A percentile compares a stretch with the other conserved stretches of the same genome.
Conservation (phyloP, 1,284 basidiomycete genomes). For the Athelia sp. region DNA sequence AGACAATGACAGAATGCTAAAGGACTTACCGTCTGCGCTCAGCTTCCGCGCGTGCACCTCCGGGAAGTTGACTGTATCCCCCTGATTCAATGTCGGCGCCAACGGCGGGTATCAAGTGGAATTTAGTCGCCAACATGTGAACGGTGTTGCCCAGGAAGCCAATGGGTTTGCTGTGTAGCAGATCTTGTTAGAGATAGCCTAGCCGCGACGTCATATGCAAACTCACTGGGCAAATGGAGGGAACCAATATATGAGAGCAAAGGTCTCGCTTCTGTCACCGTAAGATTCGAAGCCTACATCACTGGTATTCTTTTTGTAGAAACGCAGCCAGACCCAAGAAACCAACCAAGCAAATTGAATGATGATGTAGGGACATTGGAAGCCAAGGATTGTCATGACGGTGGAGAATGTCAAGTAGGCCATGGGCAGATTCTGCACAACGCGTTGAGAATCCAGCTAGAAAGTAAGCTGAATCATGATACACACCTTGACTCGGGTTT, state of each 20-base stretch:
- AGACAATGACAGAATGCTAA: background rate
- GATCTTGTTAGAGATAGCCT: slow-evolving; percentile 5
- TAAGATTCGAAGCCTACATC: slow-evolving; percentile 63
- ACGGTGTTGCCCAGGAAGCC: slow-evolving; percentile 65
- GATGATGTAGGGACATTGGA: slow-evolving; percentile 91
- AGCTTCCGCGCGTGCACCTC: slow-evolving; percentile 88
- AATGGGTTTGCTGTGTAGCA: slow-evolving; percentile 52
- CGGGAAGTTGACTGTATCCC: slow-evolving; percentile 72
- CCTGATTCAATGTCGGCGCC: slow-evolving; percentile 67
- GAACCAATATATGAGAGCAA: slow-evolving; percentile 96
- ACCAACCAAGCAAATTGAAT: slow-evolving; percentile 99
- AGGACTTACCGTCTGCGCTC: slow-evolving; percentile 75
- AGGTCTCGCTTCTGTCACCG: slow-evolving; percentile 94
- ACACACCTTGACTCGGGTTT: slow-evolving; percentile 83
- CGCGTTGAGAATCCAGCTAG: slow-evolving; percentile 7
- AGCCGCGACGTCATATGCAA: slow-evolving; percentile 28
- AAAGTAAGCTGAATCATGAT: background rate
- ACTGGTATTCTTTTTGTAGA: slow-evolving; percentile 82
- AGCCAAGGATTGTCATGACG: slow-evolving; percentile 82
- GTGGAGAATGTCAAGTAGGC: slow-evolving; percentile 90
- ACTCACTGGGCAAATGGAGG: slow-evolving; percentile 88
- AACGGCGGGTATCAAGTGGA: slow-evolving; percentile 74
- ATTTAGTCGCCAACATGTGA: slow-evolving; percentile 64
- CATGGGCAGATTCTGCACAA: slow-evolving; percentile 80
- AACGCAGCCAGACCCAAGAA: slow-evolving; percentile 91